These are phyloP conservation scores for Colletotrichum horii DNA, from an alignment of 2,329 filamentous ascomycete species.

Conservation along the genomic window DNA sequence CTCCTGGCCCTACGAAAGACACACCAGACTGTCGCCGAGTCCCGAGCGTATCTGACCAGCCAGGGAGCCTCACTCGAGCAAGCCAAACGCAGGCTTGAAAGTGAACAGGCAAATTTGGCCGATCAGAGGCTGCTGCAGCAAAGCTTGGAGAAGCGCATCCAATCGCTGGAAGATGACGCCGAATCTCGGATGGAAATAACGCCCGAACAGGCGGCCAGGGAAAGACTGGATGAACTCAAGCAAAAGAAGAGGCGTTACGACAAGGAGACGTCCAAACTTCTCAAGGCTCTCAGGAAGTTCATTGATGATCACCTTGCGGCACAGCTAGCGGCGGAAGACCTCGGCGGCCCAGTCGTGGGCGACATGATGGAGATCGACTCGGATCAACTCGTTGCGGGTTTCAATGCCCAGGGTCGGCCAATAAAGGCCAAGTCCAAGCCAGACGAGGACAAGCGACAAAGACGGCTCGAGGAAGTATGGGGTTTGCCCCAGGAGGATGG, in stretches of 20 bases:
- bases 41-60: slow-evolving; percentile 60
- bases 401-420: slow-evolving; percentile 63
- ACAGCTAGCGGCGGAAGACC: slow-evolving; percentile 82
- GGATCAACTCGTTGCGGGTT: slow-evolving; percentile 64
- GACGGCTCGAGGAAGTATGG: slow-evolving; percentile 70
- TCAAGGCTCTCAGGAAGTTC: slow-evolving; percentile 71
- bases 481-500: slow-evolving; percentile 33
- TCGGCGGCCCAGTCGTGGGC: slow-evolving; percentile 83
- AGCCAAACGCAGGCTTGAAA: slow-evolving; percentile 52
- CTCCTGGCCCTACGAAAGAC: slow-evolving; percentile 74
- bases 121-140: slow-evolving; percentile 62
- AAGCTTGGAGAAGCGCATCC: slow-evolving; percentile 62
- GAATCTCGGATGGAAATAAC: slow-evolving; percentile 62
- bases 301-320: slow-evolving; percentile 72
- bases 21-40: slow-evolving; percentile 67
- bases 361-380: slow-evolving; percentile 70
- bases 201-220: slow-evolving; percentile 65
- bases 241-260: slow-evolving; percentile 66
- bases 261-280: slow-evolving; percentile 63
- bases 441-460: slow-evolving; percentile 58
- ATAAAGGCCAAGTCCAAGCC: slow-evolving; percentile 51
- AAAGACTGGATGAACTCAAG: slow-evolving; percentile 66
- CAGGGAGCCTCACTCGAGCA: slow-evolving; percentile 48
- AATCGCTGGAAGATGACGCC: slow-evolving; percentile 61
- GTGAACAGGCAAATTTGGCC: slow-evolving; percentile 53